These are phyloP conservation scores for Psilocybe mexicana DNA, from an alignment of 1,284 basidiomycete genomes.

Conservation along the genomic window DNA sequence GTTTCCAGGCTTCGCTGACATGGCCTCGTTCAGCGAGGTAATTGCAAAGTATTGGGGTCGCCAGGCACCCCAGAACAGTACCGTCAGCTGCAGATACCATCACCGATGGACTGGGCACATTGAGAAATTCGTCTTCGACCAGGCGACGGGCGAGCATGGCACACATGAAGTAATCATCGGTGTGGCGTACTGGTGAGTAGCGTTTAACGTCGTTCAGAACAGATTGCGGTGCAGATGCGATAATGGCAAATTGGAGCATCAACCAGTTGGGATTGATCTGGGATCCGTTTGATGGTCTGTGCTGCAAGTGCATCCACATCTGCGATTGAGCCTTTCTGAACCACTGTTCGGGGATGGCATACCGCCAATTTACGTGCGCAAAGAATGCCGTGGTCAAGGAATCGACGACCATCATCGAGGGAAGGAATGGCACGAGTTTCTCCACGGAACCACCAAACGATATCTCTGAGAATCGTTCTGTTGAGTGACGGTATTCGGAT, in stretches of 20 bases:
- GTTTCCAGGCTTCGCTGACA: constrained; percentile 55
- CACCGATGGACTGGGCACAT: constrained; percentile 36
- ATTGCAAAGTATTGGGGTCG: constrained; percentile 44
- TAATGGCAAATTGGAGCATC: constrained; percentile 46
- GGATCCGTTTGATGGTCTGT: constrained; percentile 24
- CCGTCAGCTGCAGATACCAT: constrained; percentile 46
- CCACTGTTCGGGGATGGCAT: constrained; percentile 50
- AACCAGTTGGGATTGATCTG: constrained; percentile 53
- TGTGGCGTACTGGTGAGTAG: constrained; percentile 24
- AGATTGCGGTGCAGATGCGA: constrained; percentile 40
- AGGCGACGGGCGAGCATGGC: constrained; percentile 46
- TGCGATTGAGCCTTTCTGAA: constrained; percentile 40
- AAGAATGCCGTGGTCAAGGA: constrained; percentile 43
- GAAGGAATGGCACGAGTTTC: constrained; percentile 39
- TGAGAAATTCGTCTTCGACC: constrained; percentile 46
- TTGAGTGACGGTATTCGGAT: constrained; percentile 26
- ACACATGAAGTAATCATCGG: constrained; percentile 43
- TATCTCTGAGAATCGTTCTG: constrained; percentile 26
- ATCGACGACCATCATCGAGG: constrained; percentile 35
- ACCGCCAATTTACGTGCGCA: constrained; percentile 48
- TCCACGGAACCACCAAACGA: constrained; percentile 35
- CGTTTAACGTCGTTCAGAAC: constrained; percentile 18
- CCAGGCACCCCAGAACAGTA: constrained; percentile 47
- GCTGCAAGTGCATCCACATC: constrained; percentile 47
- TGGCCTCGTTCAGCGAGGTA: constrained; percentile 50